These are phyloP conservation scores for Coemansia sp. DNA, from an alignment of 192 early-diverging fungal genomes.

Conservation along the genomic window DNA sequence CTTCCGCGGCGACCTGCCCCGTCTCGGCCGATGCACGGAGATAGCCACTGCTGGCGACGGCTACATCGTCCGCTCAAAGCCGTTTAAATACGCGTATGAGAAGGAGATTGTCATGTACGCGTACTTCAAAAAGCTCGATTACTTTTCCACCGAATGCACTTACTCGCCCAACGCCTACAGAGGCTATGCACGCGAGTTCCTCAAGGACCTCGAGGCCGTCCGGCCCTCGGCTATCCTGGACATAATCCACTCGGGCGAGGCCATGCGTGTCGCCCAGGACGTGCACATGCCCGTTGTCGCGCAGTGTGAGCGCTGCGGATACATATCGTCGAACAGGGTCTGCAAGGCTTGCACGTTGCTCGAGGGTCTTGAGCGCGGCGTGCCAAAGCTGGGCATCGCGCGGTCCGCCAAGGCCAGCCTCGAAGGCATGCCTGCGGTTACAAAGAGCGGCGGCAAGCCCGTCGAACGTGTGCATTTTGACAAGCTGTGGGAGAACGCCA, in stretches of 20 bases:
- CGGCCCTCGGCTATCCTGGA: conserved; percentile 88
- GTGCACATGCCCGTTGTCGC: conserved; percentile 63
- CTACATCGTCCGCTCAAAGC: conserved; percentile 84
- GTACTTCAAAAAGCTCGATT: conserved; percentile 93
- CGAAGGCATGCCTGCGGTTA: neutral
- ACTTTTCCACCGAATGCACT: conserved; percentile 98
- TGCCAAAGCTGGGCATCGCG: conserved; percentile 67
- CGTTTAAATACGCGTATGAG: conserved; percentile 98
- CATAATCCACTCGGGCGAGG: conserved; percentile 94
- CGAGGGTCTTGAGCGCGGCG: conserved; percentile 87
- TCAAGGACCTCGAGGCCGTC: conserved; percentile 92
- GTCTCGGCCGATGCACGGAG: conserved; percentile 87
- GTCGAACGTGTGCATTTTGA: conserved; percentile 46
- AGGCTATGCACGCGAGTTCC: conserved; percentile 88
- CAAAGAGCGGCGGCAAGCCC: neutral
- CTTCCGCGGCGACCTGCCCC: conserved; percentile 88
- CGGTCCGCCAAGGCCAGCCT: conserved; percentile 8
- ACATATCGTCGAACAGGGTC: conserved; percentile 85
- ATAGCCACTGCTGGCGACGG: conserved; percentile 80
- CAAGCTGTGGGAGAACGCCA: conserved; percentile 33
- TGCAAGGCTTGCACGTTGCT: conserved; percentile 95
- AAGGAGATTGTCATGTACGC: conserved; percentile 99
- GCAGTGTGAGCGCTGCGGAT: conserved; percentile 86
- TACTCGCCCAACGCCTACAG: conserved; percentile 98
- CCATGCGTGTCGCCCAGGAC: conserved; percentile 65